Evolutionary conservation across 257 asterid genomes (phyloP).

Genomic region (Striga asiatica): DNA sequence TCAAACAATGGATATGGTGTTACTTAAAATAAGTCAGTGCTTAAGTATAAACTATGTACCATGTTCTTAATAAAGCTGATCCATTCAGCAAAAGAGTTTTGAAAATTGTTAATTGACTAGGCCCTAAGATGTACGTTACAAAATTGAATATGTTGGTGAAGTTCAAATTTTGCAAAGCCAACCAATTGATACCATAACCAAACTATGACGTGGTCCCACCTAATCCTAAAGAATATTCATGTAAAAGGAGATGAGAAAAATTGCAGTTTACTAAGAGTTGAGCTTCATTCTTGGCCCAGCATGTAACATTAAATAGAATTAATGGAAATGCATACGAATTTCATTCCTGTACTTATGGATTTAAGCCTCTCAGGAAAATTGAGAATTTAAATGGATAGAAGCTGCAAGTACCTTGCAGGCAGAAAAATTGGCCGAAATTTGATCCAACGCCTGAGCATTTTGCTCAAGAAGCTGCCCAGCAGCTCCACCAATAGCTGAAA

Average conservation of each 20-base stretch:
- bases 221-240: not conserved
- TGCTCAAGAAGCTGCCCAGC: slow-evolving; percentile 70
- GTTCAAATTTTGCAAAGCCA: not conserved
- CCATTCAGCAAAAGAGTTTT: not conserved
- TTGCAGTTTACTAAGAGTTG: not conserved
- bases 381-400: not conserved
- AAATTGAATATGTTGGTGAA: not conserved
- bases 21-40: slow-evolving; percentile 11
- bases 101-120: not conserved
- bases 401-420: slow-evolving; percentile 42
- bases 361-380: slow-evolving; percentile 4
- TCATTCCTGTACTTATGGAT: slow-evolving; percentile 3
- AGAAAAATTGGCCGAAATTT: slow-evolving; percentile 60
- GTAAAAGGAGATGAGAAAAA: not conserved
- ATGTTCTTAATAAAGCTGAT: slow-evolving; percentile 4
- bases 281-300: too few species aligned
- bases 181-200: not conserved
- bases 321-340: not conserved
- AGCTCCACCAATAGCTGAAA: slow-evolving; percentile 73
- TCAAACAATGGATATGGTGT: slow-evolving; percentile 10
- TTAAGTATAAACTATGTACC: slow-evolving; percentile 1
- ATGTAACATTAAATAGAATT: too few species aligned
- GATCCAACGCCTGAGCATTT: slow-evolving; percentile 65
- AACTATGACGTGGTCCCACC: not conserved
- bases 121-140: not conserved